Evolutionary conservation across 1,284 basidiomycete species (phyloP), one percentile per base, ranked within the genome.

Genomic region (Singerocomus inundabilis): DNA sequence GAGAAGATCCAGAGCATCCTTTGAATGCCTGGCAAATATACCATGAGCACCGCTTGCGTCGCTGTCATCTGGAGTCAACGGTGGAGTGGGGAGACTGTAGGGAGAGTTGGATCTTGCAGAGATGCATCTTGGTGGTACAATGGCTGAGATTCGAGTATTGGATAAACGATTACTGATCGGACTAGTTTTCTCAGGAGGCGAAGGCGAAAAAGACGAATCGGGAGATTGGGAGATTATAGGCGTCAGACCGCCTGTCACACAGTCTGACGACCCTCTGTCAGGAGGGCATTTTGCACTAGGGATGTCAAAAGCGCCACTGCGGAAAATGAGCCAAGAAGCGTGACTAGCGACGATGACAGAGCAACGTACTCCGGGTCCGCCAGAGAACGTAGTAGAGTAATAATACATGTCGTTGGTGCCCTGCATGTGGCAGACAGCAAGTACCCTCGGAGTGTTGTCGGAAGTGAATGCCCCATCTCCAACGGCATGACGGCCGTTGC

Each of bases 401-500:
- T 91, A 91, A 75, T 91, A 90, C 75, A 88, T 83, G 67, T 89
- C 79, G 67, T 82, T 77, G 48, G 72, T 81, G 77, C 87, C 88
- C 67, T 89, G 80, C 59, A 88, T 74, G 58, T 85, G 85, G 80
- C 85, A 89, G 61, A 91, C 84, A 57, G 88, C 88, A 72, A 91
- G 80, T 64, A 90, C 85, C 73, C 77, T 85, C 62, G 85, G 80
- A 72, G 81, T 78, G 73, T 78, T 81, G 86, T 89, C 85, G 79
- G 77, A 76, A 71, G 77, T 78, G 75, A 79, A 76, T 77, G 88
- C 88, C 88, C 88, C 88, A 91, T 91, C 89, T 74, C 88, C 88
- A 91, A 91, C 88, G 88, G 85, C 79, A 76, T 82, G 85, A 88
- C 88, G 81, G 74, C 87, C 88, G 88, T 91, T 91, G 88, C 89